These are phyloP conservation scores for Mycena capillaripes DNA, from an alignment of 768 basidiomycete genomes.

Conservation along the genomic window DNA sequence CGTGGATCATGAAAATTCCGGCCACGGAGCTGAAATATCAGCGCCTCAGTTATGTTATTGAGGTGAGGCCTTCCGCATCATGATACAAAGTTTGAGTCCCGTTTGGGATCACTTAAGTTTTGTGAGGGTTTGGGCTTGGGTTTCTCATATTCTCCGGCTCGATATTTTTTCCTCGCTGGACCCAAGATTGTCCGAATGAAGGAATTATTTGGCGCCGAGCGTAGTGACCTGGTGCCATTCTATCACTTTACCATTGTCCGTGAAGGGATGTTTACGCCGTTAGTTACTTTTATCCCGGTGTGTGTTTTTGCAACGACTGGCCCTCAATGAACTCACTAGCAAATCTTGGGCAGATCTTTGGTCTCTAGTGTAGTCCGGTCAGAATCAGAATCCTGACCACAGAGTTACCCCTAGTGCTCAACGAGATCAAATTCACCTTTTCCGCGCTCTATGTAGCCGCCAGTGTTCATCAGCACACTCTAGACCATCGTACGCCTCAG, in stretches of 20 bases:
- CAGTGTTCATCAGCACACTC: slow-evolving; percentile 78
- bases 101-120: neutral
- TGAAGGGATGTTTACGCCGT: slow-evolving; percentile 79
- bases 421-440: slow-evolving; percentile 88
- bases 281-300: slow-evolving; percentile 84
- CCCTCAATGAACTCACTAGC: neutral
- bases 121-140: slow-evolving; percentile 52
- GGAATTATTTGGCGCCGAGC: slow-evolving; percentile 59
- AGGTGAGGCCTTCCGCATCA: slow-evolving; percentile 49
- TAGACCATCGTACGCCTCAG: slow-evolving; percentile 93
- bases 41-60: slow-evolving; percentile 74
- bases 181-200: slow-evolving; percentile 44
- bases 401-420: slow-evolving; percentile 69
- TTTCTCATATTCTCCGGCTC: slow-evolving; percentile 27
- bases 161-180: slow-evolving; percentile 25
- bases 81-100: neutral
- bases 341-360: slow-evolving; percentile 37
- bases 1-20: slow-evolving; percentile 67
- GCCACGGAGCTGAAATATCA: slow-evolving; percentile 76
- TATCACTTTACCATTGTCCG: slow-evolving; percentile 83
- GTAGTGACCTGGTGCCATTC: slow-evolving; percentile 73
- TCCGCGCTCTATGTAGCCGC: slow-evolving; percentile 91
- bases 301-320: slow-evolving; percentile 46
- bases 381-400: neutral
- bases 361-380: slow-evolving; percentile 6